Evolutionary conservation across 352 stramenopile species (phyloP).

Genomic region (Globisporangium alternatum): DNA sequence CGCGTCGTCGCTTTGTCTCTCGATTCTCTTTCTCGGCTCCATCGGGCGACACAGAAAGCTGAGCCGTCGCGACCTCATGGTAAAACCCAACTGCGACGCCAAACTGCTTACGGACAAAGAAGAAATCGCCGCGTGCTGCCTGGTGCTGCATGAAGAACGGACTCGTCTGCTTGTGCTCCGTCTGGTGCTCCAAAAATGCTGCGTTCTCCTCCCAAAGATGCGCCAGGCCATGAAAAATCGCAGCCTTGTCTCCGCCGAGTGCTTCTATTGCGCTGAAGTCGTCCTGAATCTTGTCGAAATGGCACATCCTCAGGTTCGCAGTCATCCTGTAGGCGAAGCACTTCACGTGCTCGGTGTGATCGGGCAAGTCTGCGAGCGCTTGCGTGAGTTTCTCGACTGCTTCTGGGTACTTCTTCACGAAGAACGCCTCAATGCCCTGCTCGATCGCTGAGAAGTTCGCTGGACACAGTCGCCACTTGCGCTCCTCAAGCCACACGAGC

Average conservation of each 20-base stretch:
- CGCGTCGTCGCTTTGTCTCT: conserved; percentile 38
- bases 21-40: conserved; percentile 24
- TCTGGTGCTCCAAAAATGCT: conserved; percentile 42
- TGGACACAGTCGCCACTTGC: conserved; percentile 49
- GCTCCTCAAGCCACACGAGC: conserved; percentile 25
- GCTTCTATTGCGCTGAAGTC: conserved; percentile 56
- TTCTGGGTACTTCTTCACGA: conserved; percentile 50
- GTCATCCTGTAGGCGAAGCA: conserved; percentile 77
- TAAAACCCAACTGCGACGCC: conserved; percentile 47
- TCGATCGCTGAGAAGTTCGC: conserved; percentile 46
- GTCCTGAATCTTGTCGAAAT: conserved; percentile 42
- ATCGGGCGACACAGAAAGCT: background rate
- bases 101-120: conserved; percentile 63
- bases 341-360: conserved; percentile 70
- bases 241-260: conserved; percentile 64
- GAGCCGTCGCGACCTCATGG: conserved; percentile 37
- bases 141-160: conserved; percentile 61
- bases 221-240: conserved; percentile 70
- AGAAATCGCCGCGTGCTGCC: conserved; percentile 49
- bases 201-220: conserved; percentile 69
- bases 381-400: conserved; percentile 50
- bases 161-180: conserved; percentile 31
- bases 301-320: conserved; percentile 55
- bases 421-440: conserved; percentile 67
- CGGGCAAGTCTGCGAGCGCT: conserved; percentile 40